Evolutionary conservation across 495 filamentous ascomycete species (phyloP).

Genomic region (Glonium stellatum): DNA sequence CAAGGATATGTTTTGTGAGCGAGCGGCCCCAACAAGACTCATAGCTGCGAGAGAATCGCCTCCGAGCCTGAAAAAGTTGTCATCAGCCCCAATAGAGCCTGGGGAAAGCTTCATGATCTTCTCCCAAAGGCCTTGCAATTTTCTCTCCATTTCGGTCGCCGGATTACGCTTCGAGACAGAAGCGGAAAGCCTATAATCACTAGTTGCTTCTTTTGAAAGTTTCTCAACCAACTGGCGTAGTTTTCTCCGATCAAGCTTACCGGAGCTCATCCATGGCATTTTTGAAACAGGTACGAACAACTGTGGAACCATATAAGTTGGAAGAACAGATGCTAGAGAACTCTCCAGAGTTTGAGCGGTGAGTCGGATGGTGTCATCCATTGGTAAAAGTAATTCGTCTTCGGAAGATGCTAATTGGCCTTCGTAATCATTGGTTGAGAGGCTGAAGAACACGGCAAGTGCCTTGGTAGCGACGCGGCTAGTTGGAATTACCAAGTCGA

Average conservation of each 20-base stretch:
- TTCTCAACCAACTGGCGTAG: constrained; percentile 35
- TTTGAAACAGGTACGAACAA: constrained; percentile 52
- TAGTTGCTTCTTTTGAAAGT: too few species aligned
- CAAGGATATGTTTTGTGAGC: constrained; percentile 26
- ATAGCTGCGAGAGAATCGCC: constrained; percentile 32
- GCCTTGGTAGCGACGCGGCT: constrained; percentile 18
- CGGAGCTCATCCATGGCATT: constrained; percentile 51
- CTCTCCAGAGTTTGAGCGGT: too few species aligned
- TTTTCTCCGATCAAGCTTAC: constrained; percentile 55
- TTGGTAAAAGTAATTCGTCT: too few species aligned
- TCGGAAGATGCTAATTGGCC: too few species aligned
- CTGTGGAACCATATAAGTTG: constrained; percentile 55
- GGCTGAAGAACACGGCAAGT: too few species aligned
- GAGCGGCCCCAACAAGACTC: constrained; percentile 24
- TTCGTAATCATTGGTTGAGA: too few species aligned
- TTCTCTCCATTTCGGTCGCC: constrained; percentile 16
- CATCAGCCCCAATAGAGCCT: constrained; percentile 15
- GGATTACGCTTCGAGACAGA: constrained; percentile 22
- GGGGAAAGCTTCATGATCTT: constrained; percentile 12
- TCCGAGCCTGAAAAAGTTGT: constrained; percentile 31
- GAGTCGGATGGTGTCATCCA: background rate
- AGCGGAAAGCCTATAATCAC: too few species aligned
- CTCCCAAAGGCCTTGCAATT: constrained; percentile 19
- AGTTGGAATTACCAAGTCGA: too few species aligned
- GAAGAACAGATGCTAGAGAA: too few species aligned